Percentiles rank a stretch among this genome's conserved stretches.
phyloP scores from a whole-genome alignment of 306 rosid species.

The Abrus pulchellus region DNA sequence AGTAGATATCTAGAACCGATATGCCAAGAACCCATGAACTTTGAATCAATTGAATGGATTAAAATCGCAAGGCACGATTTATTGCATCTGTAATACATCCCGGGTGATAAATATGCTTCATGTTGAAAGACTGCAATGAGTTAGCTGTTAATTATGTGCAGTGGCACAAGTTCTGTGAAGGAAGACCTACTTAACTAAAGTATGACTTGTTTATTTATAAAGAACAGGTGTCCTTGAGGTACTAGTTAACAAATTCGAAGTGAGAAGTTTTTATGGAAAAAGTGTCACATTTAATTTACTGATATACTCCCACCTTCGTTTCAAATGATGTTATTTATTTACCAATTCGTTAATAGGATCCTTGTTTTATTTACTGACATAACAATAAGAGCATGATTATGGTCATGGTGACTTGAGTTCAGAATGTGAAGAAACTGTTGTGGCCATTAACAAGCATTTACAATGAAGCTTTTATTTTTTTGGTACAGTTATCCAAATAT shows the following conservation, averaged over 20 bases:
- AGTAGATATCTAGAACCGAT: not conserved
- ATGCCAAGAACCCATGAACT: constrained; percentile 6
- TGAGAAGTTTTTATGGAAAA: not conserved
- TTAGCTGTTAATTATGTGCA: constrained; percentile 27
- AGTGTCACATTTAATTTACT: not conserved
- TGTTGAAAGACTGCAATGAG: not conserved
- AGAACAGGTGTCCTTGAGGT: not conserved
- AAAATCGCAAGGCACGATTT: not conserved
- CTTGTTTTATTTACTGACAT: constrained; percentile 5
- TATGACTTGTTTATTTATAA: constrained; percentile 3
- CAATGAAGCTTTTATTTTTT: constrained; percentile 31
- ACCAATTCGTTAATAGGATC: not conserved
- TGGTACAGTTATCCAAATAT: constrained; percentile 69
- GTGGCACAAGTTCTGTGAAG: constrained; percentile 13
- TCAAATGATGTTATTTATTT: not conserved
- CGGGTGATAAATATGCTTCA: not conserved
- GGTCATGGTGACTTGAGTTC: constrained; percentile 34
- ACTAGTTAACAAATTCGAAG: too few species aligned
- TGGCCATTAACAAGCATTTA: constrained; percentile 25
- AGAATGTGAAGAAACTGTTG: constrained; percentile 32
- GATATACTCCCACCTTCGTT: not conserved
- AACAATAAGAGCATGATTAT: constrained; percentile 13
- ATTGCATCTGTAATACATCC: not conserved
- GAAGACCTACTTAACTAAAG: constrained; percentile 6
- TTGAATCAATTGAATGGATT: constrained; percentile 8